Conservation (phyloP, 2,329 filamentous ascomycete genomes). For the Neonectria neomacrospora region DNA sequence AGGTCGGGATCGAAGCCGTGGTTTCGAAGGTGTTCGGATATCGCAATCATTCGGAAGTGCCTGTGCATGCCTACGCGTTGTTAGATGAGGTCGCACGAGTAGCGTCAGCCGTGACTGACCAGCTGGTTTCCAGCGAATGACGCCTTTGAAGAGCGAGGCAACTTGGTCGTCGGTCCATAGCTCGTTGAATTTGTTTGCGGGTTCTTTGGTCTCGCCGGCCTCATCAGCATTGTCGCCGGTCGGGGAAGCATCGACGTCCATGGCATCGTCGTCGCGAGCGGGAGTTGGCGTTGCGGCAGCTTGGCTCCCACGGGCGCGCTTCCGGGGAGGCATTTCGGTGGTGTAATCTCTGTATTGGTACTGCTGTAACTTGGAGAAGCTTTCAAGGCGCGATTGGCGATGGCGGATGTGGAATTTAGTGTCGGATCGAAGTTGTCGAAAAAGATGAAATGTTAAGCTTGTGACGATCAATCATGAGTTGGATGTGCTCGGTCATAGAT, state of each 20-base stretch:
- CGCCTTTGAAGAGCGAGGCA: slow-evolving; percentile 89
- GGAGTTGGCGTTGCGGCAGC: slow-evolving; percentile 68
- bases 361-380: background rate
- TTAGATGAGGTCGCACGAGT: slow-evolving; percentile 21
- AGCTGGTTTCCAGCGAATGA: slow-evolving; percentile 96
- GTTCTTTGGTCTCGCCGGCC: slow-evolving; percentile 35
- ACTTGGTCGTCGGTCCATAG: slow-evolving; percentile 97
- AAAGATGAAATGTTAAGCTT: slow-evolving; percentile 20
- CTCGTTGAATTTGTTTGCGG: slow-evolving; percentile 60
- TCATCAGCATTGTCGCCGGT: slow-evolving; percentile 60
- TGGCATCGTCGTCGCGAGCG: slow-evolving; percentile 67
- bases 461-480: slow-evolving; percentile 14
- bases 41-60: slow-evolving; percentile 90
- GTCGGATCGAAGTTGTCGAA: background rate
- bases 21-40: slow-evolving; percentile 81
- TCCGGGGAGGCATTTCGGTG: slow-evolving; percentile 73
- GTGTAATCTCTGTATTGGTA: background rate
- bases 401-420: background rate
- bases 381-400: slow-evolving; percentile 1
- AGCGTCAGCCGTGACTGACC: slow-evolving; percentile 60
- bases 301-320: slow-evolving; percentile 69
- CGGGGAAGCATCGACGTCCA: slow-evolving; percentile 68
- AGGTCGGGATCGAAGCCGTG: slow-evolving; percentile 80
- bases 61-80: slow-evolving; percentile 80
- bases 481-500: background rate